Conservation (phyloP, 1,284 basidiomycete species). For the Apiotrichum gamsii region DNA sequence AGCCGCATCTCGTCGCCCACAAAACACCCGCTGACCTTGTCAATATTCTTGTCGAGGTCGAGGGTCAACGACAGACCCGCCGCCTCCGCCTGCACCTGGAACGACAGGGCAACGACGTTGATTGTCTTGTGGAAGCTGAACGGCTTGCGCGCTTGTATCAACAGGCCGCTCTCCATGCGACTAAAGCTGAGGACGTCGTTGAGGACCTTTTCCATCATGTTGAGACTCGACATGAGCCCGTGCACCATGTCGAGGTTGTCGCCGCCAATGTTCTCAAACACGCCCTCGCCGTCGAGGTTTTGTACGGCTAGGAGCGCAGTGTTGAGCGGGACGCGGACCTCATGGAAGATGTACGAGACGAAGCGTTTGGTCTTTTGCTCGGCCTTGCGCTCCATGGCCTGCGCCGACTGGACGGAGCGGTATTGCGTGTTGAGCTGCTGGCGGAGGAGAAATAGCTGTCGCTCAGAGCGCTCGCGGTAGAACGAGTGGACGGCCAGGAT, state of each 20-base stretch:
- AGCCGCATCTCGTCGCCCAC: slow-evolving; percentile 60
- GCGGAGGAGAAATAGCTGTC: slow-evolving; percentile 58
- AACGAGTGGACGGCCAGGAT: slow-evolving; percentile 45
- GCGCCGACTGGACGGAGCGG: slow-evolving; percentile 71
- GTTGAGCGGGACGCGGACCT: slow-evolving; percentile 85
- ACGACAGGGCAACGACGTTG: slow-evolving; percentile 67
- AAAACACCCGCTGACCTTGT: slow-evolving; percentile 53
- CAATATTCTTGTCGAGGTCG: slow-evolving; percentile 66
- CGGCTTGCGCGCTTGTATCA: slow-evolving; percentile 51
- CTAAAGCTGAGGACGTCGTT: slow-evolving; percentile 67
- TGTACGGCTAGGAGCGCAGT: slow-evolving; percentile 82
- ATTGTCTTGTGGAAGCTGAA: slow-evolving; percentile 79
- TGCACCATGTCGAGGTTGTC: slow-evolving; percentile 44
- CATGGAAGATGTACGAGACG: slow-evolving; percentile 60
- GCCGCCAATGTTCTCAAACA: slow-evolving; percentile 33
- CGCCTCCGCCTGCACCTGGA: slow-evolving; percentile 67
- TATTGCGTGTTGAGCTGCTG: slow-evolving; percentile 67
- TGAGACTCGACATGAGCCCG: slow-evolving; percentile 66
- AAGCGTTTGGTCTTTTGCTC: slow-evolving; percentile 70
- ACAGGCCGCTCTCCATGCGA: slow-evolving; percentile 49
- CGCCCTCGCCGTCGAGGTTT: slow-evolving; percentile 67
- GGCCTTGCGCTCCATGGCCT: slow-evolving; percentile 72
- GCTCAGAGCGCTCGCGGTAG: slow-evolving; percentile 52
- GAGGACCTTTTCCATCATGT: slow-evolving; percentile 61
- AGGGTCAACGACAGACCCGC: slow-evolving; percentile 62